Base-by-base conservation (phyloP, 148 eudicot genomes). In the Cornus florida region DNA sequence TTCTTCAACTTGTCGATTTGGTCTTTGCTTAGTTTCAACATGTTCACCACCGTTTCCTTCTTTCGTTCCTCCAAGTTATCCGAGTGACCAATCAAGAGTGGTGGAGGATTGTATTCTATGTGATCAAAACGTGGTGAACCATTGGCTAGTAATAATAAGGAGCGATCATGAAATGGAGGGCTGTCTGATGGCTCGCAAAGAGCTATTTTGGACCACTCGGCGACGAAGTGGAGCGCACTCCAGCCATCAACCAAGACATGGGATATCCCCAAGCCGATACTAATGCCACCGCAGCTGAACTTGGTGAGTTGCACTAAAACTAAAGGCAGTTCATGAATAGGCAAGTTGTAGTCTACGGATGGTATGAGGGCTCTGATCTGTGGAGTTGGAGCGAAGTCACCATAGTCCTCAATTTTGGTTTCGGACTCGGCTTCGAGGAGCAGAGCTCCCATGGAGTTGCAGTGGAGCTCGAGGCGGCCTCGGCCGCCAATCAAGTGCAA, bases 1-100 rank as follows among this genome's bases (percentile, higher is more conserved):
- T 79, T 77, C 70, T 79, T 77, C 6, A 88, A 84, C 57, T 74
- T 78, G 10, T 82, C 86, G 1, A 88, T 78, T 57, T 79, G 85
- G 2, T 69, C 17, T 39, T 78, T 78, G 10, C 73, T 77, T 39
- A 90, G 60, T 10, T 65, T 39, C 10, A 90, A 48, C 17, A 84
- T 70, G 2, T 77, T 50, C n/a, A 75, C 82, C 35, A 19, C 20
- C 28, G 83, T 84, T 50, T 80, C 84, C 70, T 81, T 78, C 56
- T 57, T 70, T 19, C 76, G 39, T 75, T 84, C 79, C n/a, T 70
- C 73, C 41, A 46, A 43, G 67, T 64, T 64, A 60, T 78, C 81
- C 8, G 64, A 65, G 31, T 70, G 20, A 7, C 84, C 84, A 7
- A 84, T 28, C 62, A 84, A 48, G 24, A 77, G 48, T 6, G 87